Conservation (phyloP, 345 rosid species). For the Gossypium raimondii region DNA sequence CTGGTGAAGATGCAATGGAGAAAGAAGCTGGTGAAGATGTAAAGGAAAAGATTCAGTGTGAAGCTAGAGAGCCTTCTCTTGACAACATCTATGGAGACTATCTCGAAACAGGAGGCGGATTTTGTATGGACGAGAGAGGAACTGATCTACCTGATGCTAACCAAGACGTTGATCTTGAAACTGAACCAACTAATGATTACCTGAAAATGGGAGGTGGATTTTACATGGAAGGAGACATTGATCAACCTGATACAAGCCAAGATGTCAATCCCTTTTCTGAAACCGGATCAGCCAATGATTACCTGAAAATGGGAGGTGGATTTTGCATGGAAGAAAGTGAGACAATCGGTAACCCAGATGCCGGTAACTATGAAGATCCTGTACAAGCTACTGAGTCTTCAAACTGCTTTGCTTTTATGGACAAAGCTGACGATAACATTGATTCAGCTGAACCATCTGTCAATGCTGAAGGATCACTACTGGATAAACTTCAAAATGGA, state of each 20-base stretch:
- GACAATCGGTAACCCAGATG: slow-evolving; percentile 22
- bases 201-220: slow-evolving; percentile 64
- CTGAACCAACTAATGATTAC: slow-evolving; percentile 36
- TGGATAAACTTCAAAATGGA: not conserved
- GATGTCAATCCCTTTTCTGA: slow-evolving; percentile 22
- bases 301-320: slow-evolving; percentile 61
- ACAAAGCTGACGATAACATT: not conserved
- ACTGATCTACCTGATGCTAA: slow-evolving; percentile 22
- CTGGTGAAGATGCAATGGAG: slow-evolving; percentile 22
- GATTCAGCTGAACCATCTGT: slow-evolving; percentile 15
- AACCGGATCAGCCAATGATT: slow-evolving; percentile 32
- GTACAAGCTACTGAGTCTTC: slow-evolving; percentile 10
- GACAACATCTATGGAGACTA: slow-evolving; percentile 25
- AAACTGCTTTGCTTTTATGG: slow-evolving; percentile 9
- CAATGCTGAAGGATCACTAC: slow-evolving; percentile 10
- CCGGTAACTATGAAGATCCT: slow-evolving; percentile 10
- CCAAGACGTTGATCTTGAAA: slow-evolving; percentile 24
- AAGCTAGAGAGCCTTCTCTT: slow-evolving; percentile 21
- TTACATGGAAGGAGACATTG: slow-evolving; percentile 49
- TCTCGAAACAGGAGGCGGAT: slow-evolving; percentile 48
- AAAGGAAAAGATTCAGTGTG: slow-evolving; percentile 15
- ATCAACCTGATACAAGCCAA: slow-evolving; percentile 21
- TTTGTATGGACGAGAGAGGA: slow-evolving; percentile 47
- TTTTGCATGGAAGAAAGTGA: slow-evolving; percentile 63
- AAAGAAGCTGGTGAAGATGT: slow-evolving; percentile 17